These are phyloP conservation scores for Talaromyces proteolyticus DNA, from an alignment of 495 filamentous ascomycete genomes.

Conservation along the genomic window DNA sequence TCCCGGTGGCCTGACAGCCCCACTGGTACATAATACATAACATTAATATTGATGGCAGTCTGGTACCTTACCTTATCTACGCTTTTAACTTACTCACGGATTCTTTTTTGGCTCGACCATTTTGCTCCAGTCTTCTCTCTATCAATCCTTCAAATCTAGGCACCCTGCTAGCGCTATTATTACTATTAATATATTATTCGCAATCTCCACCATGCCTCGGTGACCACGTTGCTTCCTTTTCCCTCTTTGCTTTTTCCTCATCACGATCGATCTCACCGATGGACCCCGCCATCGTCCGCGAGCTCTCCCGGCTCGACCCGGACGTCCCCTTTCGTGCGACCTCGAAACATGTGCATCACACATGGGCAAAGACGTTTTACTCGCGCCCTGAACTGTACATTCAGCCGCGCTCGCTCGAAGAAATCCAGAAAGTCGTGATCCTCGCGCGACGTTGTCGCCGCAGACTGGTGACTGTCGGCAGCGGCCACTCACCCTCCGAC, in stretches of 20 bases:
- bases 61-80: too few relatives aligned
- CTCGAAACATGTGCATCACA: conserved; percentile 69
- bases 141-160: too few relatives aligned
- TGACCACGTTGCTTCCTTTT: background rate
- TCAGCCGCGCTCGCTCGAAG: conserved; percentile 66
- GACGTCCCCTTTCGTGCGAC: conserved; percentile 70
- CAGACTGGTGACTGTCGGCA: conserved; percentile 74
- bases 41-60: too few relatives aligned
- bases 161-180: too few relatives aligned
- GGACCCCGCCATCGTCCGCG: conserved; percentile 42
- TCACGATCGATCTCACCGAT: conserved; percentile 14
- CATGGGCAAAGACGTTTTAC: conserved; percentile 94
- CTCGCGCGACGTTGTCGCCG: conserved; percentile 78
- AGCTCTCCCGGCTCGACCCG: conserved; percentile 51
- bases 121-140: too few relatives aligned
- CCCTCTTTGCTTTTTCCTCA: background rate
- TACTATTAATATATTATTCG: background rate
- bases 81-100: too few relatives aligned
- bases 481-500: conserved; percentile 85
- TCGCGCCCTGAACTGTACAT: conserved; percentile 86
- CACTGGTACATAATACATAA: too few relatives aligned
- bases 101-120: too few relatives aligned
- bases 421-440: conserved; percentile 76
- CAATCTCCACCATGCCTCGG: background rate
- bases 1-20: too few relatives aligned